Evolutionary conservation across 2,329 filamentous ascomycete genomes (phyloP).

Genomic region (Nigrospora oryzae): DNA sequence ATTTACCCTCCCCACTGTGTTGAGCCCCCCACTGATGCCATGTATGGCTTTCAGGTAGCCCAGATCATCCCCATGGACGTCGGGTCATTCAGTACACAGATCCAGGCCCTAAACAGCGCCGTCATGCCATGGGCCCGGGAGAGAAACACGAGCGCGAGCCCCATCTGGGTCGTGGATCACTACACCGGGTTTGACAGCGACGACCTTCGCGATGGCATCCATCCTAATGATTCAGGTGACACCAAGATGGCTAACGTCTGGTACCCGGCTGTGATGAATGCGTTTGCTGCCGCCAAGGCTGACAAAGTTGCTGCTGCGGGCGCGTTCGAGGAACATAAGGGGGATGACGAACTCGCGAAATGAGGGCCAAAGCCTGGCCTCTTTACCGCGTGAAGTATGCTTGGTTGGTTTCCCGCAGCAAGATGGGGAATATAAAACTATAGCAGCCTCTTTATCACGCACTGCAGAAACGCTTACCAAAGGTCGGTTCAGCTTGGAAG

Average conservation of each 20-base stretch:
- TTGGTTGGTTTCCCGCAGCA: too few relatives aligned
- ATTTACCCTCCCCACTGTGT: not conserved
- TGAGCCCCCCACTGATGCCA: not conserved
- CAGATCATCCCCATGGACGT: slow-evolving; percentile 28
- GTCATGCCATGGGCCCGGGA: slow-evolving; percentile 28
- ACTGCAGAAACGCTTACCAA: too few relatives aligned
- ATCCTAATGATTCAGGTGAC: slow-evolving; percentile 29
- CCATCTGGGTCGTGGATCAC: slow-evolving; percentile 32
- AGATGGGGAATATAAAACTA: too few relatives aligned
- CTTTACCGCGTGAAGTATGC: too few relatives aligned
- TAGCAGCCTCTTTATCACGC: too few relatives aligned
- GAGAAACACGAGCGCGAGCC: slow-evolving; percentile 26
- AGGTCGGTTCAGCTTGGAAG: too few relatives aligned
- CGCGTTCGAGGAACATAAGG: not conserved
- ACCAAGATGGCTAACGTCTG: slow-evolving; percentile 28
- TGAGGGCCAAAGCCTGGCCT: too few relatives aligned
- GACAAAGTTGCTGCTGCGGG: slow-evolving; percentile 7
- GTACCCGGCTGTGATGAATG: slow-evolving; percentile 18
- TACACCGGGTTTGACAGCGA: slow-evolving; percentile 24
- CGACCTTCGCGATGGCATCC: slow-evolving; percentile 28
- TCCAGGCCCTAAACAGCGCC: slow-evolving; percentile 27
- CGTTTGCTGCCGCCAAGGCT: slow-evolving; percentile 14
- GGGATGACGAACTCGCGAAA: too few relatives aligned
- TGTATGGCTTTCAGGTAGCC: slow-evolving; percentile 20
- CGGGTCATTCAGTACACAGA: slow-evolving; percentile 24